Percentiles rank a stretch among this genome's conserved stretches.
These are phyloP conservation scores for Fusarium sp. DNA, from an alignment of 2,329 filamentous ascomycete species.

Conservation along the genomic window DNA sequence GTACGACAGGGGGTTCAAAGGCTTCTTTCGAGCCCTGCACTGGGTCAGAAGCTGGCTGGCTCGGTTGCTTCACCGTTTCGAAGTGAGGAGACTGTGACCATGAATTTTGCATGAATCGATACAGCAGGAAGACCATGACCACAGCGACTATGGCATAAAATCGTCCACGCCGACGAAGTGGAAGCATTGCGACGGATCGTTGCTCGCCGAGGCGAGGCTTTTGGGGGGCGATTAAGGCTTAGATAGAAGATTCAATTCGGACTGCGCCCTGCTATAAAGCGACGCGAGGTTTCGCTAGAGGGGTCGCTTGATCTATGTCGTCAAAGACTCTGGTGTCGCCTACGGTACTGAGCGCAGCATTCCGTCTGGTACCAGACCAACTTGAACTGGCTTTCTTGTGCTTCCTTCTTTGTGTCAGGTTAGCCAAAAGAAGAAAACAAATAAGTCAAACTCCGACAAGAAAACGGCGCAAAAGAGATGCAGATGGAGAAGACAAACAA, in stretches of 20 bases:
- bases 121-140: slow-evolving; percentile 64
- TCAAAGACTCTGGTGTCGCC: slow-evolving; percentile 13
- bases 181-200: slow-evolving; percentile 53
- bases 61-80: slow-evolving; percentile 13
- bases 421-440: background rate
- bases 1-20: slow-evolving; percentile 27
- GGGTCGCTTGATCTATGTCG: slow-evolving; percentile 9
- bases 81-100: slow-evolving; percentile 44
- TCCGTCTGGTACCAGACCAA: slow-evolving; percentile 16
- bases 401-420: background rate
- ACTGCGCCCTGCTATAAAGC: background rate
- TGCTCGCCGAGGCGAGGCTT: slow-evolving; percentile 43
- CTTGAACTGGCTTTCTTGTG: background rate
- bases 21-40: slow-evolving; percentile 24
- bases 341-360: slow-evolving; percentile 19
- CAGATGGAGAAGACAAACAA: background rate
- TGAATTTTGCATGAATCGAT: slow-evolving; percentile 58
- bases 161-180: slow-evolving; percentile 68
- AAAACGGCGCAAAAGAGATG: background rate
- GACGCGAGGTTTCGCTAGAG: background rate
- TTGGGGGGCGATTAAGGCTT: background rate
- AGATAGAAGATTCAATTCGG: background rate
- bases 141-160: slow-evolving; percentile 66
- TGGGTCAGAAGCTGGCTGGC: slow-evolving; percentile 15
- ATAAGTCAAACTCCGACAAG: background rate